phyloP scores from a whole-genome alignment of 768 basidiomycete genomes.

The Boletus rubropictus region DNA sequence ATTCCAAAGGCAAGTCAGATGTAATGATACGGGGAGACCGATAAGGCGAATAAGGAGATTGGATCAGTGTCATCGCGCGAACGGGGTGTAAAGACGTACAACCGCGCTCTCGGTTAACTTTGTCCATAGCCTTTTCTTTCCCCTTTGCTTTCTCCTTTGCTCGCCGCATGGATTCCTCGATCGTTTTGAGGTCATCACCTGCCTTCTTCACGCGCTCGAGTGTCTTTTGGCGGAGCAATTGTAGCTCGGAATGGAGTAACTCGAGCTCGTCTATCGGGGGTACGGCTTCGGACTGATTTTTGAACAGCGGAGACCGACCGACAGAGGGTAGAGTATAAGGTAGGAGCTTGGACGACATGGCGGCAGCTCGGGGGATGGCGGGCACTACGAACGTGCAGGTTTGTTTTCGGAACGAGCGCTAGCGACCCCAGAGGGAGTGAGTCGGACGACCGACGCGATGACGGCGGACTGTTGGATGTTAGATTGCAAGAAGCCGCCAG shows the following conservation, averaged over 20 bases:
- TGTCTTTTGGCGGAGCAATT: constrained; percentile 45
- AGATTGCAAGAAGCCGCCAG: constrained; percentile 17
- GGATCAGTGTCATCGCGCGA: constrained; percentile 10
- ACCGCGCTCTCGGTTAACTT: constrained; percentile 67
- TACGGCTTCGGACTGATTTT: constrained; percentile 56
- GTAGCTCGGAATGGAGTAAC: constrained; percentile 56
- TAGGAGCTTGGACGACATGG: constrained; percentile 60
- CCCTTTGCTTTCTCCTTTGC: constrained; percentile 74
- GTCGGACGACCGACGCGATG: constrained; percentile 16
- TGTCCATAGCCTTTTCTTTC: constrained; percentile 65
- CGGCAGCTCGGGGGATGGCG: constrained; percentile 19
- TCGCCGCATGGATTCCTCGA: constrained; percentile 71
- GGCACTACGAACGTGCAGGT: constrained; percentile 6
- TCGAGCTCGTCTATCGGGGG: constrained; percentile 73
- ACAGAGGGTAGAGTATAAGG: constrained; percentile 43
- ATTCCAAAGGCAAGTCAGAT: constrained; percentile 4
- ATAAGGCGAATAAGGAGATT: constrained; percentile 14
- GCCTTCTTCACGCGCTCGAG: constrained; percentile 69
- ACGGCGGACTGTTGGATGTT: constrained; percentile 7
- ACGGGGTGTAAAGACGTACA: constrained; percentile 48
- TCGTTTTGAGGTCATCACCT: constrained; percentile 63
- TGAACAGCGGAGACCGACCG: constrained; percentile 57
- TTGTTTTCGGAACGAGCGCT: constrained; percentile 11
- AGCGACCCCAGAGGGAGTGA: constrained; percentile 4
- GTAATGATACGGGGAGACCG: constrained; percentile 1